A percentile compares a stretch with the other conserved stretches of the same genome.
Evolutionary conservation across 805 yeast species (phyloP).

Genomic region (Allodekkera sacchari): DNA sequence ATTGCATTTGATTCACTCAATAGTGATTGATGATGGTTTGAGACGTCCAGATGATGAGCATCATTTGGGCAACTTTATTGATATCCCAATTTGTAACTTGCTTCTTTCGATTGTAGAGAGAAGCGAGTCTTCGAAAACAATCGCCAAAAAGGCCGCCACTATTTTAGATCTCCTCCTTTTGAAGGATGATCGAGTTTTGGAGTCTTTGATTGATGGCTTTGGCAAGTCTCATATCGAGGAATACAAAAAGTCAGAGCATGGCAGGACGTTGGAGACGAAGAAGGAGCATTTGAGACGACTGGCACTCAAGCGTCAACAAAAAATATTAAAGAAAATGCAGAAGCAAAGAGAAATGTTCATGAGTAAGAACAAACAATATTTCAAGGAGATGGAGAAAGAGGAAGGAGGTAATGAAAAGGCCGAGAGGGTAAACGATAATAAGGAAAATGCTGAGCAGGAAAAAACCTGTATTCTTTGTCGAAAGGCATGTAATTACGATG

Average conservation of each 20-base stretch:
- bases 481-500: conserved; percentile 35
- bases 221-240: conserved; percentile 45
- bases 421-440: not conserved
- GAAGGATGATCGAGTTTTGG: conserved; percentile 41
- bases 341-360: conserved; percentile 41
- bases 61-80: conserved; percentile 28
- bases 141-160: conserved; percentile 47
- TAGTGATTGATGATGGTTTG: conserved; percentile 29
- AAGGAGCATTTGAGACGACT: conserved; percentile 44
- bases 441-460: not conserved
- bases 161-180: conserved; percentile 43
- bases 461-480: conserved; percentile 54
- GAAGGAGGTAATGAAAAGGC: conserved; percentile 2
- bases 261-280: conserved; percentile 40
- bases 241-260: conserved; percentile 39
- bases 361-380: conserved; percentile 27
- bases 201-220: conserved; percentile 44
- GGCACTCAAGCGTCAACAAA: conserved; percentile 57
- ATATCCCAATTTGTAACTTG: conserved; percentile 48
- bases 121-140: conserved; percentile 36
- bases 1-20: conserved; percentile 64
- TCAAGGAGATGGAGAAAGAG: conserved; percentile 9
- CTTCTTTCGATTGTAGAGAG: conserved; percentile 45
- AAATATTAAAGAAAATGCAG: conserved; percentile 52
- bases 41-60: conserved; percentile 26